phyloP scores from a whole-genome alignment of 75 land plant species.

The Pinus albicaulis region DNA sequence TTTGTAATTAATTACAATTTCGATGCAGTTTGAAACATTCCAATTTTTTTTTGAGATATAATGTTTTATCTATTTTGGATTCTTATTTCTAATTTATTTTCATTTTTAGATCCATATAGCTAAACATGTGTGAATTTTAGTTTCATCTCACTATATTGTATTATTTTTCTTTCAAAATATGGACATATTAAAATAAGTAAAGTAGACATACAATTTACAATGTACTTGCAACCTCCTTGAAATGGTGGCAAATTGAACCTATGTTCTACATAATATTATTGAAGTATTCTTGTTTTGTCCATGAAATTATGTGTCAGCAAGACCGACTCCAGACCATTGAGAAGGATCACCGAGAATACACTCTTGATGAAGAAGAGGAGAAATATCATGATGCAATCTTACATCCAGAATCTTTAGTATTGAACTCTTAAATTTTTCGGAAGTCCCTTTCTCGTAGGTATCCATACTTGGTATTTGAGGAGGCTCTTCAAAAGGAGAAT shows the following conservation, averaged over 20 bases:
- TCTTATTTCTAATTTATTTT: not conserved
- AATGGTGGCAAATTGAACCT: not conserved
- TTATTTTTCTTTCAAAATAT: not conserved
- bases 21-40: not conserved
- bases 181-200: not conserved
- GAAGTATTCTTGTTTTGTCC: not conserved
- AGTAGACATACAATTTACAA: not conserved
- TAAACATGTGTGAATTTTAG: not conserved
- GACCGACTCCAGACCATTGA: slow-evolving; percentile 72
- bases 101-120: not conserved
- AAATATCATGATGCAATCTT: slow-evolving; percentile 64
- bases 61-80: too few relatives aligned
- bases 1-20: not conserved
- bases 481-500: slow-evolving; percentile 72
- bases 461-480: slow-evolving; percentile 65
- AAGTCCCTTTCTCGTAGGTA: slow-evolving; percentile 77
- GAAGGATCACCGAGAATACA: slow-evolving; percentile 72
- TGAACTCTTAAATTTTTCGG: slow-evolving; percentile 43
- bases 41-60: not conserved
- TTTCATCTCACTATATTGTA: not conserved
- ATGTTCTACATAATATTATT: not conserved
- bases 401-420: slow-evolving; percentile 44
- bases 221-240: not conserved
- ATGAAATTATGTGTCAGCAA: slow-evolving; percentile 25
- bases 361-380: slow-evolving; percentile 83